Conservation (phyloP, 2,329 filamentous ascomycete species). For the Pseudopyrenochaeta lycopersici region DNA sequence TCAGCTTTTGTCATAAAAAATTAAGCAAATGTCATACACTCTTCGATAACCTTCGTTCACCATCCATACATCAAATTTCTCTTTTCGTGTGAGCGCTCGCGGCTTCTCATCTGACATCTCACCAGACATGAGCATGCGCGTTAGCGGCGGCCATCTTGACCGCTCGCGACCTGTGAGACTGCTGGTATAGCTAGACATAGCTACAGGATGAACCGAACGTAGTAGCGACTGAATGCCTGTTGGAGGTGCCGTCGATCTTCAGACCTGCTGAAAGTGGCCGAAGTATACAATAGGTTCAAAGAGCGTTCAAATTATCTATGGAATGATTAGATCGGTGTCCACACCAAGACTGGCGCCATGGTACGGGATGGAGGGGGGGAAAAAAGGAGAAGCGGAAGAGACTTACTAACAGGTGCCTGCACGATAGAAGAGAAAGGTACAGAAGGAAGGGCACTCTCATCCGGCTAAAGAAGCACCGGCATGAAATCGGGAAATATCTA, state of each 20-base stretch:
- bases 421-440: slow-evolving; percentile 47
- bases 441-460: slow-evolving; percentile 32
- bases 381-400: not conserved
- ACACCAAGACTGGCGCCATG: slow-evolving; percentile 15
- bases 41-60: slow-evolving; percentile 85
- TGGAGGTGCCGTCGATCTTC: slow-evolving; percentile 44
- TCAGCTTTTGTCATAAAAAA: slow-evolving; percentile 33
- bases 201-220: slow-evolving; percentile 18
- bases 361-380: slow-evolving; percentile 4
- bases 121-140: slow-evolving; percentile 82
- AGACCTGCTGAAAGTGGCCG: slow-evolving; percentile 52
- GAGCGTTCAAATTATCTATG: slow-evolving; percentile 43
- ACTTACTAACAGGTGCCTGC: slow-evolving; percentile 51
- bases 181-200: slow-evolving; percentile 41
- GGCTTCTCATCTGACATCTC: slow-evolving; percentile 80
- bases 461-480: slow-evolving; percentile 52
- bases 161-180: slow-evolving; percentile 65
- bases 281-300: slow-evolving; percentile 33
- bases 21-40: slow-evolving; percentile 66
- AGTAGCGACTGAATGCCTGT: slow-evolving; percentile 20
- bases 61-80: slow-evolving; percentile 87
- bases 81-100: slow-evolving; percentile 71
- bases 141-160: slow-evolving; percentile 83
- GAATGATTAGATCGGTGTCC: slow-evolving; percentile 23
- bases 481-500: slow-evolving; percentile 45